Evolutionary conservation across 1,139 yeast genomes (phyloP).

Genomic region (Yamadazyma kanchanaburiensis): DNA sequence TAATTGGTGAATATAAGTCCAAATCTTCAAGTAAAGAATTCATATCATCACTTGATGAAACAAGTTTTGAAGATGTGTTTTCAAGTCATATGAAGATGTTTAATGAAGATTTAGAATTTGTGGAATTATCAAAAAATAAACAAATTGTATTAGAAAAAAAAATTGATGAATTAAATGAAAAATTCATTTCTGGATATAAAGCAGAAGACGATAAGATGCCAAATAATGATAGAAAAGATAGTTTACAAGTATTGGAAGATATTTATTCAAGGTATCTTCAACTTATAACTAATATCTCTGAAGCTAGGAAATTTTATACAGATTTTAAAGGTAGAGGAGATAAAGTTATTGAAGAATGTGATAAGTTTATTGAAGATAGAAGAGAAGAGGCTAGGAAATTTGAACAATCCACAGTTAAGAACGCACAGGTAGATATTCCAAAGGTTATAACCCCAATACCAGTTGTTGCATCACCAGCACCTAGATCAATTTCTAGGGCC

Average conservation of each 20-base stretch:
- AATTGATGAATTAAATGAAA: conserved; percentile 37
- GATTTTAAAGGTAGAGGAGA: conserved; percentile 54
- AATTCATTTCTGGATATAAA: conserved; percentile 25
- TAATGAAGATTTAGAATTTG: conserved; percentile 34
- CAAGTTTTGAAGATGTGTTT: conserved; percentile 31
- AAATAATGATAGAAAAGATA: conserved; percentile 37
- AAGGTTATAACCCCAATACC: conserved; percentile 15
- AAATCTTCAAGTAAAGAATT: neutral
- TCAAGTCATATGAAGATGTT: conserved; percentile 38
- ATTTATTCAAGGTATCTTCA: conserved; percentile 55
- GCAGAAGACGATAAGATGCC: conserved; percentile 15
- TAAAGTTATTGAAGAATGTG: conserved; percentile 48
- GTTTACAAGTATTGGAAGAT: conserved; percentile 52
- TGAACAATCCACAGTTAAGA: conserved; percentile 24
- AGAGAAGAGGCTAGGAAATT: conserved; percentile 53
- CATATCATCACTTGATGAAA: conserved; percentile 8
- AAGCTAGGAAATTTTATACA: conserved; percentile 69
- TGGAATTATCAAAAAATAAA: conserved; percentile 32
- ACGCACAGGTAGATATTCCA: no score
- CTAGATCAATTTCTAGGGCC: conserved; percentile 2
- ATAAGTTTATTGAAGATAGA: conserved; percentile 50
- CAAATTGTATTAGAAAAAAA: conserved; percentile 44
- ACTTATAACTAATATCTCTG: conserved; percentile 56
- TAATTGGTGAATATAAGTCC: conserved; percentile 44
- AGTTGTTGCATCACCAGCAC: conserved; percentile 12